Conservation (phyloP, 176 grass and related monocot genomes). For the Alopecurus myosuroides region DNA sequence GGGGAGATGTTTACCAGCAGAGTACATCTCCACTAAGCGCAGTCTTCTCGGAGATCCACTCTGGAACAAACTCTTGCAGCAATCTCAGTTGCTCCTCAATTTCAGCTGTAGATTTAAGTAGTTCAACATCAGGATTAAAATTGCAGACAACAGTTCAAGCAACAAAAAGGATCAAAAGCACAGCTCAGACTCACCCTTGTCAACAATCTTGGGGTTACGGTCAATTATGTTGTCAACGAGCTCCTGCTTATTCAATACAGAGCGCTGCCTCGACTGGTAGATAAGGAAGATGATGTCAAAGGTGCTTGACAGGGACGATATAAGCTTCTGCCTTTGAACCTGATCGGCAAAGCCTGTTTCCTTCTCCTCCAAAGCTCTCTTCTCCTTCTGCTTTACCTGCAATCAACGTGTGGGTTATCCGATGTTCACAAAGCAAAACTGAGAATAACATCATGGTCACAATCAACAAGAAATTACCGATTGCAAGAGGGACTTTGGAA, state of each 20-base stretch:
- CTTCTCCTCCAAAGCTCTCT: constrained; percentile 31
- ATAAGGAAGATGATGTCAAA: constrained; percentile 43
- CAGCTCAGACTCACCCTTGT: constrained; percentile 38
- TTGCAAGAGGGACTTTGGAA: constrained; percentile 63
- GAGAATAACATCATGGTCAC: neutral
- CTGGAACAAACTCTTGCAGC: constrained; percentile 57
- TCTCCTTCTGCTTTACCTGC: constrained; percentile 73
- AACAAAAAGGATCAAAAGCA: neutral
- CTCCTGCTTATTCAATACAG: constrained; percentile 72
- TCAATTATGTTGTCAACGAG: constrained; percentile 70
- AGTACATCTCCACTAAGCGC: constrained; percentile 36
- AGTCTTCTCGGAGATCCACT: constrained; percentile 68
- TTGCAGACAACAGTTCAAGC: neutral
- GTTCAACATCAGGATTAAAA: constrained; percentile 4
- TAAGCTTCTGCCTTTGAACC: too few relatives aligned
- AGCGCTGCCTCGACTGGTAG: constrained; percentile 59
- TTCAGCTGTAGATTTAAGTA: constrained; percentile 40
- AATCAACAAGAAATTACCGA: constrained; percentile 45
- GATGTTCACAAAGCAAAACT: neutral
- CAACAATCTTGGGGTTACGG: constrained; percentile 55
- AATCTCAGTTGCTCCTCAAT: constrained; percentile 58
- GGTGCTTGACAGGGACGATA: too few relatives aligned
- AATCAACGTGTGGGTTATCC: constrained; percentile 5
- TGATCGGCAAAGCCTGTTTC: too few relatives aligned
- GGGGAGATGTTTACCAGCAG: constrained; percentile 35